Conservation (phyloP, 1,284 basidiomycete species). For the Golubevia sp. region DNA sequence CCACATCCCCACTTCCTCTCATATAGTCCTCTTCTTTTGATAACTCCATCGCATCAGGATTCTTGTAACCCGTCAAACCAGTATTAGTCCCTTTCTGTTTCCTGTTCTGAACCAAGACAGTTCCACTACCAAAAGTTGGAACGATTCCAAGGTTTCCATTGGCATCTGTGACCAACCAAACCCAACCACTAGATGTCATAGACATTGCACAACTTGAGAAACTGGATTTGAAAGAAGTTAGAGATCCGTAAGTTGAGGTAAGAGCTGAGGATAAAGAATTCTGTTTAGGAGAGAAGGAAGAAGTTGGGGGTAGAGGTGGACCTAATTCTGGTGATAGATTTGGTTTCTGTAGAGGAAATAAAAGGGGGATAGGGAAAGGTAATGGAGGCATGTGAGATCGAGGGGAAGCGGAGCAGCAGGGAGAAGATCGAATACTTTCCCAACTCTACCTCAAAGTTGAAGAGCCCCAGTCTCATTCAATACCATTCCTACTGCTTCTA, state of each 20-base stretch:
- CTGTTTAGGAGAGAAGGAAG: constrained; percentile 10
- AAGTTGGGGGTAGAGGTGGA: constrained; percentile 6
- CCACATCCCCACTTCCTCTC: constrained; percentile 40
- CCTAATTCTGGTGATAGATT: background rate
- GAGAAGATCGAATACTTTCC: background rate
- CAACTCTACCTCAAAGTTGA: no score
- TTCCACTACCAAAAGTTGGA: constrained; percentile 86
- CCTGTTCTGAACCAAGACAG: constrained; percentile 72
- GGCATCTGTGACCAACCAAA: constrained; percentile 81
- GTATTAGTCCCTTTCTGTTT: constrained; percentile 52
- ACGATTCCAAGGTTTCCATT: constrained; percentile 72
- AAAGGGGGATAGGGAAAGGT: constrained; percentile 3
- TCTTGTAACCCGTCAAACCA: no score
- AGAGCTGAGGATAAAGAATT: constrained; percentile 67
- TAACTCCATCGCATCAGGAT: background rate
- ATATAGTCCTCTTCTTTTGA: background rate
- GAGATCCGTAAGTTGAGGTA: constrained; percentile 68
- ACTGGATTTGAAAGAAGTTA: constrained; percentile 74
- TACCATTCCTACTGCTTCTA: no score
- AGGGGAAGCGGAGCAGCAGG: background rate
- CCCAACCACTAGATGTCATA: constrained; percentile 77
- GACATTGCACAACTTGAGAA: constrained; percentile 78
- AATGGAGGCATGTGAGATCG: background rate
- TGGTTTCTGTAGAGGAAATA: background rate
- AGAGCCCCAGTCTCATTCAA: no score